phyloP scores from a whole-genome alignment of 257 asterid genomes.

The Catharanthus roseus region DNA sequence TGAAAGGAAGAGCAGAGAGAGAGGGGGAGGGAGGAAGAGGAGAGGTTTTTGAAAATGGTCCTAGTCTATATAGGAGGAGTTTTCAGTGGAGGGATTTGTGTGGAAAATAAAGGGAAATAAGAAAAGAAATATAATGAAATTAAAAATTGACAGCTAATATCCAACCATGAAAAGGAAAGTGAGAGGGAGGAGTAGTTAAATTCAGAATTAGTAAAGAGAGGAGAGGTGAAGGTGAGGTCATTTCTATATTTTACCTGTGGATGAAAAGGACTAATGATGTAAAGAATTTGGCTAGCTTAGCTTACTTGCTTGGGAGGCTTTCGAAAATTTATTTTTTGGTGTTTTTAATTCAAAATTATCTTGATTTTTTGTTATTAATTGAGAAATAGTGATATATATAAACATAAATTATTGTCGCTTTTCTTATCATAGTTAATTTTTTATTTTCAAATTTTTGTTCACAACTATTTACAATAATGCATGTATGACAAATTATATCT shows the following conservation, averaged over 20 bases:
- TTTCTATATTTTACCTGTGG: slow-evolving; percentile 4
- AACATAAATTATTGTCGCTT: too few relatives aligned
- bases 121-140: not conserved
- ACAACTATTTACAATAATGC: too few relatives aligned
- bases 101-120: not conserved
- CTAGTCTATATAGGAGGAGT: slow-evolving; percentile 15
- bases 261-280: slow-evolving; percentile 27
- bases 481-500: too few relatives aligned
- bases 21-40: slow-evolving; percentile 10
- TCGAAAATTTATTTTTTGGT: not conserved
- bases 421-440: too few relatives aligned
- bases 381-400: too few relatives aligned
- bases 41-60: slow-evolving; percentile 16
- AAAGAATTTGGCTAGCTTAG: slow-evolving; percentile 5
- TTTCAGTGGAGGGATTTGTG: slow-evolving; percentile 1
- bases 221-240: not conserved
- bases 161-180: slow-evolving; percentile 24
- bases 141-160: slow-evolving; percentile 49
- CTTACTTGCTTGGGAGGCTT: not conserved
- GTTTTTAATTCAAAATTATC: not conserved
- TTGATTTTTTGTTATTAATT: too few relatives aligned
- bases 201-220: not conserved
- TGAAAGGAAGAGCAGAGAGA: not conserved
- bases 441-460: too few relatives aligned
- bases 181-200: not conserved